phyloP scores from a whole-genome alignment of 1,139 yeast species.

The Arxiozyma telluris region DNA sequence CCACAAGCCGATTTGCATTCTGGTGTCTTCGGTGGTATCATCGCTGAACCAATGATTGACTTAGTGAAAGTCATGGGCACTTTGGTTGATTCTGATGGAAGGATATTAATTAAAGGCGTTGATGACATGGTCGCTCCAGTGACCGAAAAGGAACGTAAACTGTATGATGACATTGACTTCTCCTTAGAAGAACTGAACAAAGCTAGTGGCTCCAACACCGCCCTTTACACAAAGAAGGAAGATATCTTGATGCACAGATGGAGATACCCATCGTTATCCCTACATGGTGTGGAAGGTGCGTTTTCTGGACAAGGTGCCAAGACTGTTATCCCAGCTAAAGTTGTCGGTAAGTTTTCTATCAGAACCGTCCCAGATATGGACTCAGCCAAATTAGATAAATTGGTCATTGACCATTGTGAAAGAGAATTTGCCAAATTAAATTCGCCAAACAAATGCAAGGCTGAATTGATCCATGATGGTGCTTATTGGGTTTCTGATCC shows the following conservation, averaged over 20 bases:
- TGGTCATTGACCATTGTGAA: constrained; percentile 65
- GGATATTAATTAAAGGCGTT: constrained; percentile 79
- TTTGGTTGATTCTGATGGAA: constrained; percentile 74
- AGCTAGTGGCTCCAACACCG: constrained; percentile 81
- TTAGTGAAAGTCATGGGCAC: constrained; percentile 64
- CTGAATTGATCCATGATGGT: constrained; percentile 86
- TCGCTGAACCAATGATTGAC: constrained; percentile 97
- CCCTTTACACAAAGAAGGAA: constrained; percentile 67
- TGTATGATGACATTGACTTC: constrained; percentile 82
- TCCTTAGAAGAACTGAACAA: constrained; percentile 75
- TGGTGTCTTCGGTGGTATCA: constrained; percentile 94
- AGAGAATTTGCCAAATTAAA: constrained; percentile 54
- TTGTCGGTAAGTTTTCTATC: constrained; percentile 87
- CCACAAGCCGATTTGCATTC: constrained; percentile 97
- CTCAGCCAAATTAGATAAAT: constrained; percentile 63
- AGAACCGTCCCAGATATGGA: constrained; percentile 95
- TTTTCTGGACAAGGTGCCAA: constrained; percentile 92
- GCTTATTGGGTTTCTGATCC: constrained; percentile 96
- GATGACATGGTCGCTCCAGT: constrained; percentile 92
- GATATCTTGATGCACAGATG: constrained; percentile 93
- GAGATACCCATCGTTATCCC: constrained; percentile 93
- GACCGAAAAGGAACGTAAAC: constrained; percentile 64
- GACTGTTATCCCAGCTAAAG: constrained; percentile 95
- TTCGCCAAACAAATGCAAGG: constrained; percentile 66
- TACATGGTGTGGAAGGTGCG: constrained; percentile 98